A percentile compares a stretch with the other conserved stretches of the same genome.
These are phyloP conservation scores for Colletotrichum chrysophilum DNA, from an alignment of 2,329 filamentous ascomycete species.

Conservation along the genomic window DNA sequence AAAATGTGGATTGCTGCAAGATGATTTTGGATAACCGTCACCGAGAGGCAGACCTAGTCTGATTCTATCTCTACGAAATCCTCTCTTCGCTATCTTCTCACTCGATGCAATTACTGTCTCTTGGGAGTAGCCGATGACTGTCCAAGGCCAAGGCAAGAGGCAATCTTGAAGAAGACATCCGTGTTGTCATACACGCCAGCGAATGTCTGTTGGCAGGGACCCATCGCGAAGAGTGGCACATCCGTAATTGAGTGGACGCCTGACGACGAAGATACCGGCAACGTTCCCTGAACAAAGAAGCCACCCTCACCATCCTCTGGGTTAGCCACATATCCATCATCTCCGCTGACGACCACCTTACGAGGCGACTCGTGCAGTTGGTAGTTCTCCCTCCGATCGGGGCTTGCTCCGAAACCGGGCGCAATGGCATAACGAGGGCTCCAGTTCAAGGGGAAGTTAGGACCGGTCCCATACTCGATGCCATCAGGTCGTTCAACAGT, in stretches of 20 bases:
- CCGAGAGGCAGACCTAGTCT: conserved; percentile 13
- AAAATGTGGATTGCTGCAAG: conserved; percentile 34
- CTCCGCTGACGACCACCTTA: conserved; percentile 52
- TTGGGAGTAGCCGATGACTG: conserved; percentile 15
- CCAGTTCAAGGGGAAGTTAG: conserved; percentile 84
- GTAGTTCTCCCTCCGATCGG: conserved; percentile 82
- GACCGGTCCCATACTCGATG: conserved; percentile 73
- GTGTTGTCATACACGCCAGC: conserved; percentile 73
- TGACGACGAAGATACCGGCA: conserved; percentile 65
- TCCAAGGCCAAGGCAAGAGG: conserved; percentile 66
- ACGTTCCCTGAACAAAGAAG: conserved; percentile 77
- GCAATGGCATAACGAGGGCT: conserved; percentile 85
- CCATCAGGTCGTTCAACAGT: conserved; percentile 58
- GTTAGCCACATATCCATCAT: conserved; percentile 69
- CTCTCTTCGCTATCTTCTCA: accelerated
- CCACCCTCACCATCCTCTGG: conserved; percentile 69
- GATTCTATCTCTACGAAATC: neutral
- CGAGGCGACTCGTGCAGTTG: conserved; percentile 71
- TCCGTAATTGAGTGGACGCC: conserved; percentile 83
- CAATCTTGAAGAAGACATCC: conserved; percentile 78
- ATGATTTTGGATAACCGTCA: conserved; percentile 8
- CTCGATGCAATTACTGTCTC: neutral
- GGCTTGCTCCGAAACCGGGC: conserved; percentile 72
- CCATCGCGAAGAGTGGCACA: conserved; percentile 78
- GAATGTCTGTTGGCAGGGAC: conserved; percentile 80